Percentiles rank a stretch among this genome's conserved stretches.
These are phyloP conservation scores for Stylonectria norvegica DNA, from an alignment of 2,329 filamentous ascomycete species.

Conservation along the genomic window DNA sequence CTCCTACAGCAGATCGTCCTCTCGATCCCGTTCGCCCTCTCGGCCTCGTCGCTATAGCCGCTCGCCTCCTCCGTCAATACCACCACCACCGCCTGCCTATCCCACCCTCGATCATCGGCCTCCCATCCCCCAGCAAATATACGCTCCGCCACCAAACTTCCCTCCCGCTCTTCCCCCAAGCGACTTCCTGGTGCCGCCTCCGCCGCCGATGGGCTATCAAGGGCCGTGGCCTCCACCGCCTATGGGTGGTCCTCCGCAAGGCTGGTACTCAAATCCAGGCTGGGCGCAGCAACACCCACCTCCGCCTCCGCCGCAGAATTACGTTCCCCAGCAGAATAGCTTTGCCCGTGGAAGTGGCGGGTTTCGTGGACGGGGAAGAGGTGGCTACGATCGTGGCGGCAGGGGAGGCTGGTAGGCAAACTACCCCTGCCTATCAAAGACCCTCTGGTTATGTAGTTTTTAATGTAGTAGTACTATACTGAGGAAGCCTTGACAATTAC, in stretches of 20 bases:
- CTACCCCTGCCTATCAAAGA: too few relatives aligned
- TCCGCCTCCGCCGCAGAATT: conserved; percentile 19
- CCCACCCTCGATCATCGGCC: conserved; percentile 24
- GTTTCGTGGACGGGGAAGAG: conserved; percentile 28
- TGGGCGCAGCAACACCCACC: conserved; percentile 20
- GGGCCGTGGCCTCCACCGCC: conserved; percentile 43
- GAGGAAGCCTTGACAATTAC: too few relatives aligned
- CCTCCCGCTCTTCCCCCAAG: conserved; percentile 21
- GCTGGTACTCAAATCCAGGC: conserved; percentile 29
- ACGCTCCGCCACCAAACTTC: conserved; percentile 18
- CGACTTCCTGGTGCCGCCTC: conserved; percentile 34
- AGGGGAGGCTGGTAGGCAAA: conserved; percentile 23
- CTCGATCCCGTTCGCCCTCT: conserved; percentile 23
- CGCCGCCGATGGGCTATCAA: conserved; percentile 37
- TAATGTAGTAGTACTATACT: too few relatives aligned
- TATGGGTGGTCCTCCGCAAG: conserved; percentile 17
- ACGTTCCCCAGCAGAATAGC: conserved; percentile 18
- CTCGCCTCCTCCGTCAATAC: conserved; percentile 6
- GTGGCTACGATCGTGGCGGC: conserved; percentile 33
- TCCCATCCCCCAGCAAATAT: conserved; percentile 20
- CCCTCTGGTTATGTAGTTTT: too few relatives aligned
- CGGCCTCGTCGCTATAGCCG: conserved; percentile 16
- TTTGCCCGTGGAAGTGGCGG: conserved; percentile 25
- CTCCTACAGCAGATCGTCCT: conserved; percentile 26
- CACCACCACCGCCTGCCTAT: conserved; percentile 5